Evolutionary conservation across 2,329 filamentous ascomycete species (phyloP).

Genomic region (Phyllosticta citriasiana): DNA sequence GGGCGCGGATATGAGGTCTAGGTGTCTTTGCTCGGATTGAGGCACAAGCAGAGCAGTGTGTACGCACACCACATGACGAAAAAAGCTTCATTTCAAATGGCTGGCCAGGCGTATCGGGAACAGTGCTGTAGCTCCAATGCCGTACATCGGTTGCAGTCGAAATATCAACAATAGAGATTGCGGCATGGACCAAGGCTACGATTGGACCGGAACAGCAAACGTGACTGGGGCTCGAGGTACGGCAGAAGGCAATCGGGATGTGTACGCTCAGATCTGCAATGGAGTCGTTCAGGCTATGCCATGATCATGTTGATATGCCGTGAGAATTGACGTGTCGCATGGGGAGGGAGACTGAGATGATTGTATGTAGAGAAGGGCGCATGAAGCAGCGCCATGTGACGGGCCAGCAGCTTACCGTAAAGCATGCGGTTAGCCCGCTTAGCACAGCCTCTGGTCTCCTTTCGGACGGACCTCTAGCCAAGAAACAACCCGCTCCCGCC

Average conservation of each 20-base stretch:
- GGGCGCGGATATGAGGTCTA: conserved; percentile 11
- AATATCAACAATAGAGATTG: neutral
- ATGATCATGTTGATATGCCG: neutral
- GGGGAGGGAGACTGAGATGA: too few species aligned
- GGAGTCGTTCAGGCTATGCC: neutral
- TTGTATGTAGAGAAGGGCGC: neutral
- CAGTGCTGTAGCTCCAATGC: neutral
- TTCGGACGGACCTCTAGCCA: neutral
- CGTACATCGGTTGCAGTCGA: neutral
- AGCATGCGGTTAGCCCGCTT: neutral
- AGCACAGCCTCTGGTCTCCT: neutral
- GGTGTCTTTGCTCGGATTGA: conserved; percentile 12
- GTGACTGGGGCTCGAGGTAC: neutral
- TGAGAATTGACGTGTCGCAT: neutral
- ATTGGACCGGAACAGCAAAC: neutral
- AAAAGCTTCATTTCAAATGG: conserved; percentile 11
- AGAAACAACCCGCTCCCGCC: neutral
- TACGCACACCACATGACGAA: conserved; percentile 11
- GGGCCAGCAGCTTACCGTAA: neutral
- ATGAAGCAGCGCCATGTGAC: neutral
- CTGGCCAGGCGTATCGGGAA: conserved; percentile 3
- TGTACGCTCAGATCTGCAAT: neutral
- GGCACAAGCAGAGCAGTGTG: conserved; percentile 7
- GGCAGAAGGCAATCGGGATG: neutral
- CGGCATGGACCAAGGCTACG: neutral